Evolutionary conservation across 805 yeast species (phyloP).

Genomic region (Isabelozyma pseudorhagii): DNA sequence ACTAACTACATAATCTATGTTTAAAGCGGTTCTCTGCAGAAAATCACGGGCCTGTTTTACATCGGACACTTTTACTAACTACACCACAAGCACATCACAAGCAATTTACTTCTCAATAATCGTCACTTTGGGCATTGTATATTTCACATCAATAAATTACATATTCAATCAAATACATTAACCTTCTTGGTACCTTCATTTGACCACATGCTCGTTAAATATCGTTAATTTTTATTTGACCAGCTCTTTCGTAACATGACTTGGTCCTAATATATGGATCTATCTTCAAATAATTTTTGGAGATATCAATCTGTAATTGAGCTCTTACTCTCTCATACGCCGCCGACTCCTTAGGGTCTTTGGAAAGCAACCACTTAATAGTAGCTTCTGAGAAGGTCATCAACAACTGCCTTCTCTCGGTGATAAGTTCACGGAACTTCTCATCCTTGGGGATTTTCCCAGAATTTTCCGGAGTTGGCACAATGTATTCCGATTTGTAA

Average conservation of each 20-base stretch:
- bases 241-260: constrained; percentile 70
- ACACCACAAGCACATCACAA: too few relatives aligned
- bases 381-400: constrained; percentile 60
- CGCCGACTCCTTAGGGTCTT: constrained; percentile 43
- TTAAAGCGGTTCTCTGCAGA: too few relatives aligned
- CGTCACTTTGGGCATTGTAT: neutral
- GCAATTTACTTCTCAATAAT: neutral
- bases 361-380: constrained; percentile 67
- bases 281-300: constrained; percentile 58
- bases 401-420: constrained; percentile 50
- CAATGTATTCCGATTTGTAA: constrained; percentile 55
- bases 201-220: neutral
- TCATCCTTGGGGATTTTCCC: constrained; percentile 53
- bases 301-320: constrained; percentile 47
- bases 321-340: constrained; percentile 48
- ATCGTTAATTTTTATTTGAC: constrained; percentile 19
- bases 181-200: neutral
- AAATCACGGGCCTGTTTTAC: too few relatives aligned
- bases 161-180: neutral
- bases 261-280: constrained; percentile 82
- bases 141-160: neutral
- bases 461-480: constrained; percentile 66
- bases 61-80: too few relatives aligned
- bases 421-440: constrained; percentile 32
- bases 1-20: too few relatives aligned